phyloP scores from a whole-genome alignment of 139 green algal genomes.

The Coelastrella sp. region DNA sequence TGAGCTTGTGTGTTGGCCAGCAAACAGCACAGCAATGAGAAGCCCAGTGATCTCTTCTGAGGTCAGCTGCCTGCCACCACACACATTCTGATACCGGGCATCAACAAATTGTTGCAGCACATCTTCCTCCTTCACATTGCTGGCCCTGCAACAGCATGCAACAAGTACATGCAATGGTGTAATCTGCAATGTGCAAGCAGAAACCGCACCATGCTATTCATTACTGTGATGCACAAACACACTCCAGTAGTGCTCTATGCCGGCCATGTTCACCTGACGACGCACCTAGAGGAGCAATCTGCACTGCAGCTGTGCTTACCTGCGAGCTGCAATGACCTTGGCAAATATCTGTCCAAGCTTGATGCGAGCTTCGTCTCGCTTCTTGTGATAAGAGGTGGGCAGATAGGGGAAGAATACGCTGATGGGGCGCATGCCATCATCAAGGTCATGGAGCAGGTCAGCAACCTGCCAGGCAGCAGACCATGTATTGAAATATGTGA shows the following conservation, averaged over 20 bases:
- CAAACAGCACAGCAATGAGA: constrained; percentile 98
- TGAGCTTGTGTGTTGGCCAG: constrained; percentile 96
- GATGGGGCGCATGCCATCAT: constrained; percentile 97
- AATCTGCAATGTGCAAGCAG: too few species aligned
- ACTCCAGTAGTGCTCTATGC: too few species aligned
- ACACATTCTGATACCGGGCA: constrained; percentile 80
- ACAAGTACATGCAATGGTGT: too few species aligned
- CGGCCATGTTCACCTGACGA: too few species aligned
- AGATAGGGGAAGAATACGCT: constrained; percentile 96
- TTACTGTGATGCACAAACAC: too few species aligned
- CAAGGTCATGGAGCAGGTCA: constrained; percentile 93
- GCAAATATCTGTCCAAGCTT: constrained; percentile 49
- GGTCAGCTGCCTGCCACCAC: constrained; percentile 81
- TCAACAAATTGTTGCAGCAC: constrained; percentile 98
- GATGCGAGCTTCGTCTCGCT: constrained; percentile 78
- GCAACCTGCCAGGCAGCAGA: constrained; percentile 64
- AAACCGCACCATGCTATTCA: too few species aligned
- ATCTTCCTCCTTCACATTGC: constrained; percentile 84
- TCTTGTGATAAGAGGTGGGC: constrained; percentile 89
- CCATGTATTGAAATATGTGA: neutral
- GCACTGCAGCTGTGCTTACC: constrained; percentile 63
- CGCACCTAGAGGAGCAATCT: too few species aligned
- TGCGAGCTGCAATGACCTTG: constrained; percentile 25
- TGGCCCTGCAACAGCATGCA: constrained; percentile 74
- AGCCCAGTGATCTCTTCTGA: constrained; percentile 97